Evolutionary conservation across 2,329 filamentous ascomycete species (phyloP), one percentile per base, ranked within the genome.

Genomic region (Furcasterigmium furcatum): DNA sequence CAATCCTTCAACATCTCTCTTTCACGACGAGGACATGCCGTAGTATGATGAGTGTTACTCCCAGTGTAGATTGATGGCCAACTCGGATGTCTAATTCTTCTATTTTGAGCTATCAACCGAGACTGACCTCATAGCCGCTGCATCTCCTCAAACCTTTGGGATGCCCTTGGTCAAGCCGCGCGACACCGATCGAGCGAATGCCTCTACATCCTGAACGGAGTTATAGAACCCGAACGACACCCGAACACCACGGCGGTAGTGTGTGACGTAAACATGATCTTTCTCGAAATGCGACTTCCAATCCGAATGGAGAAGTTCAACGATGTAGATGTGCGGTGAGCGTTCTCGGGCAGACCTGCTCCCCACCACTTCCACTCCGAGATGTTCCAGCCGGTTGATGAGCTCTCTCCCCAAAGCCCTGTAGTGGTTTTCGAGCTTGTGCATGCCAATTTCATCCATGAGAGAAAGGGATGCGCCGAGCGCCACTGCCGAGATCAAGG

Each of bases 321-420:
- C 36, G 13, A 62, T 48, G 27, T 60, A 58, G 9, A 64, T 41
- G 43, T 63, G 61, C 22, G 60, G 58, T 1, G 60, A 55, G 12
- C 58, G 51, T 2, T 47, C 27, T 5, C 46, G 19, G 2, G 49
- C 50, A n/a, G 42, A 42, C 2, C 46, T 2, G 4, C 57, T 57
- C 0, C 57, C 55, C 6, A 57, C 48, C 5, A 62, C 42, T 6
- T 27, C 16, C 9, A 63, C 38, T 2, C 55, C 52, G 4, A 62
- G 45, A 32, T 12, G 12, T 5, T 32, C 29, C 29, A 32, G 29
- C 13, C 29, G 29, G 9, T 38, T 18, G 12, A 43, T 48, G 30
- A 53, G 56, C 43, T 55, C 50, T 3, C 27, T 12, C 5, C 45
- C 41, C 25, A 63, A 30, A 5, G 34, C 35, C 6, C 36, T 18